Percentiles rank a stretch among this genome's conserved stretches.
These are phyloP conservation scores for Phanerodontia chrysosporium DNA, from an alignment of 768 basidiomycete species.

Conservation along the genomic window DNA sequence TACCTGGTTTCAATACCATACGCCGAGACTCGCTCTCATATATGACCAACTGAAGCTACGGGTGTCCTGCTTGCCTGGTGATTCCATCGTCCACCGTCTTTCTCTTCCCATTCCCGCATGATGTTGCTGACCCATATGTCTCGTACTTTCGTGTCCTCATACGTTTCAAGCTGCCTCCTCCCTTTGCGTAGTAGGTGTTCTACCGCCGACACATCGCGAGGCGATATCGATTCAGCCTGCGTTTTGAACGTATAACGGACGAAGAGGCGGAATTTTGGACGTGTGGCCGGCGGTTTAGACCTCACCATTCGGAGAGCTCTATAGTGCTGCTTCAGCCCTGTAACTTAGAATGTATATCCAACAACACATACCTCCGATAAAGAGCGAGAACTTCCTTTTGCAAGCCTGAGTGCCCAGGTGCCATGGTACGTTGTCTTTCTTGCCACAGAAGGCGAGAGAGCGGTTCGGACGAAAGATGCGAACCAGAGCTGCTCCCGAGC, in stretches of 20 bases:
- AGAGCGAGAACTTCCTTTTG: constrained; percentile 49
- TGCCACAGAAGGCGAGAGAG: background rate
- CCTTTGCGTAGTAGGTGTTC: constrained; percentile 78
- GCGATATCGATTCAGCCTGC: constrained; percentile 56
- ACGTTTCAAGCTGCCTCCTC: constrained; percentile 61
- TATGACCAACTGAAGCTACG: background rate
- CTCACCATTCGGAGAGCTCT: constrained; percentile 76
- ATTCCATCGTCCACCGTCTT: constrained; percentile 15
- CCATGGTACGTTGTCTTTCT: background rate
- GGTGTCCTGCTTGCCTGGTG: background rate
- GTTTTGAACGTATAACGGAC: constrained; percentile 67
- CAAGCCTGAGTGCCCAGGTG: constrained; percentile 38
- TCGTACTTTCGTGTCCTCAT: constrained; percentile 60
- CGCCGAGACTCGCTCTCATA: background rate
- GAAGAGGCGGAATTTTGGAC: constrained; percentile 62
- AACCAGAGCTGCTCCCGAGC: background rate
- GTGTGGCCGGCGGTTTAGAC: constrained; percentile 57
- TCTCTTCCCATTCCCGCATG: constrained; percentile 62
- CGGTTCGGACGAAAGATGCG: background rate
- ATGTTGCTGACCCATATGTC: constrained; percentile 72
- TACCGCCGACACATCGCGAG: constrained; percentile 63
- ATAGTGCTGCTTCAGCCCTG: background rate
- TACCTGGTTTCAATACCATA: background rate
- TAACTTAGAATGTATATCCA: background rate
- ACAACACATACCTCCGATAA: constrained; percentile 44